Base-by-base conservation (phyloP, 352 stramenopile genomes). In the Phytophthora palmivora region DNA sequence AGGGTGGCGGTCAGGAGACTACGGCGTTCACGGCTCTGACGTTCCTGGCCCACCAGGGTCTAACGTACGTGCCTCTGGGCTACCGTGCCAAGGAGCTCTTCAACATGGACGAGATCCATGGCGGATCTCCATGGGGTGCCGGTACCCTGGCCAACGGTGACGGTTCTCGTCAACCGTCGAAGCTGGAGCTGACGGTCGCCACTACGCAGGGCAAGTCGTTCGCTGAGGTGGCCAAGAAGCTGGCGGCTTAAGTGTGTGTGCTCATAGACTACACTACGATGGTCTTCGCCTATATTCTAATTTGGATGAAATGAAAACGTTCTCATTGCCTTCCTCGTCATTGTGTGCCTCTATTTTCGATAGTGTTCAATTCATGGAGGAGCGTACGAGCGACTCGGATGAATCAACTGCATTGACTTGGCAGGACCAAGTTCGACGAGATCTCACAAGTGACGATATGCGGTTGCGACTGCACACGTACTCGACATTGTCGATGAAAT, bases 131-230 rank as follows among this genome's bases (percentile, higher is more conserved):
- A 18, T 71, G 63, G 63, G 63, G 63, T 32, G 63, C 63, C 3
- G 63, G 63, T 15, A 58, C 63, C 2, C 34, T 71, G 19, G 63
- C 63, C 9, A 47, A 47, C 18, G 63, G 63, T 7, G 63, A 71
- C 32, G 63, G 63, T 3, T 71, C 63, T 63, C 63, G 90, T 59
- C 75, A 87, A 74, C 80, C 86, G 9, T 85, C 82, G 15, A 81
- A 95, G 53, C 56, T 94, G n/a, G 91, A 97, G 69, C 65, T 87
- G 58, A 72, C 76, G 21, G 60, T 95, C n/a, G 84, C 80, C 48
- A 82, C 81, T 33, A 74, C 73, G 38, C 88, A 97, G 67, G 91
- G 88, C 61, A 84, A 91, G 62, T 81, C 85, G 66, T 97, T 97
- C 67, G 87, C 85, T 12, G 39, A 56, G 16, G 78, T 95, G 11